Evolutionary conservation across 2,329 filamentous ascomycete genomes (phyloP).

Genomic region (Xylaria digitata): DNA sequence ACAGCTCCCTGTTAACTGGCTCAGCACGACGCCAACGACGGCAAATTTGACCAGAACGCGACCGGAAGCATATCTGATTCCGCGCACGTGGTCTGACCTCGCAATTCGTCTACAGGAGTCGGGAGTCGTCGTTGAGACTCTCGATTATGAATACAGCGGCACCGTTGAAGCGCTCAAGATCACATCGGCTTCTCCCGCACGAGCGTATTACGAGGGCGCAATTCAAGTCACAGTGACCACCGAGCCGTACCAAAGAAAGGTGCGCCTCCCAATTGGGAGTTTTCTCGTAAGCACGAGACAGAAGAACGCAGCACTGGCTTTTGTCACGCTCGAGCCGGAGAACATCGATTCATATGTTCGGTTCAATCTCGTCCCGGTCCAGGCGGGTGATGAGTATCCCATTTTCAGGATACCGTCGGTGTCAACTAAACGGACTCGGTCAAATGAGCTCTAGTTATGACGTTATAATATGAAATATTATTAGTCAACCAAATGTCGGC

Average conservation of each 20-base stretch:
- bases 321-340: constrained; percentile 47
- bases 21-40: constrained; percentile 42
- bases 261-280: constrained; percentile 43
- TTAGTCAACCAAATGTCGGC: neutral
- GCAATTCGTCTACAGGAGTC: constrained; percentile 40
- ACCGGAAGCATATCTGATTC: constrained; percentile 46
- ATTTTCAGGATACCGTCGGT: constrained; percentile 41
- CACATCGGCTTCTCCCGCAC: constrained; percentile 35
- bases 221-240: constrained; percentile 45
- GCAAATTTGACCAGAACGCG: constrained; percentile 44
- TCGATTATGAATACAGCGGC: constrained; percentile 42
- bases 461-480: neutral
- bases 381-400: constrained; percentile 44
- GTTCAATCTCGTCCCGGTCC: constrained; percentile 46
- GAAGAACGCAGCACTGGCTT: constrained; percentile 47
- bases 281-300: constrained; percentile 43
- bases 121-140: constrained; percentile 42
- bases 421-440: neutral
- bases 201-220: constrained; percentile 44
- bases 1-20: constrained; percentile 42
- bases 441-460: constrained; percentile 26
- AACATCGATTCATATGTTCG: constrained; percentile 46
- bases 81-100: constrained; percentile 43
- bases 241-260: constrained; percentile 28
- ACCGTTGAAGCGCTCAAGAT: constrained; percentile 42